These are phyloP conservation scores for Triglochin maritima DNA, from an alignment of 106 monocot species.

Conservation along the genomic window DNA sequence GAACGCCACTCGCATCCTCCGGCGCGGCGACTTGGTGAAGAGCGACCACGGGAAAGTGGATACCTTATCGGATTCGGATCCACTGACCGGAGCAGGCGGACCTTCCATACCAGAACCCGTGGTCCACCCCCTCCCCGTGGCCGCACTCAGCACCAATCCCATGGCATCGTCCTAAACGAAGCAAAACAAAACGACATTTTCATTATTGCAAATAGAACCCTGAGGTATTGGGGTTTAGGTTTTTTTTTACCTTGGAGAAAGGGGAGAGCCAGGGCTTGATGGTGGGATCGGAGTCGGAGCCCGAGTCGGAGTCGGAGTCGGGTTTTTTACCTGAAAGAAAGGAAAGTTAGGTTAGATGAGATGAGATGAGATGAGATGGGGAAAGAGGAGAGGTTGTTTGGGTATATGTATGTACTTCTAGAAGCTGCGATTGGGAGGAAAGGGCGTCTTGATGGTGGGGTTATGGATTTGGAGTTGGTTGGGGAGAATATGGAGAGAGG, in stretches of 20 bases:
- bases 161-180: constrained; percentile 65
- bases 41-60: constrained; percentile 96
- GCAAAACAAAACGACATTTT: background rate
- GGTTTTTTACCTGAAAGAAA: constrained; percentile 29
- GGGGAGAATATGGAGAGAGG: constrained; percentile 6
- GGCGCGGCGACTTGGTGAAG: constrained; percentile 93
- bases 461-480: background rate
- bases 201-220: background rate
- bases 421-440: constrained; percentile 8
- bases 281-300: constrained; percentile 31
- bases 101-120: constrained; percentile 97
- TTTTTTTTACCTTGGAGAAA: constrained; percentile 13
- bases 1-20: constrained; percentile 91
- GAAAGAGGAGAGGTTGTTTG: background rate
- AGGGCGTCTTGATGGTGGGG: background rate
- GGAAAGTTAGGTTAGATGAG: background rate
- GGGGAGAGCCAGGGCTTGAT: constrained; percentile 28
- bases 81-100: constrained; percentile 16
- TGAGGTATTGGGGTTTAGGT: too few species aligned
- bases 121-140: constrained; percentile 81
- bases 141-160: constrained; percentile 82
- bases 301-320: constrained; percentile 37
- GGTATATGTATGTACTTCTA: constrained; percentile 1
- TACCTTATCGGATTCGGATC: constrained; percentile 21
- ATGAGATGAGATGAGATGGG: background rate